phyloP scores from a whole-genome alignment of 2,329 filamentous ascomycete species.

The Blastomyces emzantsi region DNA sequence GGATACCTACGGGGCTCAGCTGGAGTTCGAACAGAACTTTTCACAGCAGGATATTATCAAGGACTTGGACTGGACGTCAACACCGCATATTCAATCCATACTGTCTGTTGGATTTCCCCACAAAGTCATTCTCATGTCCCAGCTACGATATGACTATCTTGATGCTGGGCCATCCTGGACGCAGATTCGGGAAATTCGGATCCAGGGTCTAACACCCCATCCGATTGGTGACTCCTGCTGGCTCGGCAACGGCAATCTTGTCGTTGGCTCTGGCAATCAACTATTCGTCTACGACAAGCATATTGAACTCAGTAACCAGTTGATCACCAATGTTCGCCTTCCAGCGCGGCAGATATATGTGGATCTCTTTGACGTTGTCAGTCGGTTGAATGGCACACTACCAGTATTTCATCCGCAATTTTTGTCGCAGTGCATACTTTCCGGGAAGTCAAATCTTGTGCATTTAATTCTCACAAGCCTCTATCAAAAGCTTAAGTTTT shows the following conservation, averaged over 20 bases:
- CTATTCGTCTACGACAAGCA: slow-evolving; percentile 73
- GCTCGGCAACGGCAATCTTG: slow-evolving; percentile 74
- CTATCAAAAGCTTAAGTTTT: slow-evolving; percentile 70
- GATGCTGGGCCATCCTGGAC: slow-evolving; percentile 87
- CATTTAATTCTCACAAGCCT: slow-evolving; percentile 64
- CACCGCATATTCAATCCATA: slow-evolving; percentile 79
- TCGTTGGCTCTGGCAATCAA: slow-evolving; percentile 85
- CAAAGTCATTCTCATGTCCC: slow-evolving; percentile 68
- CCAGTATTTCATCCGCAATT: slow-evolving; percentile 91
- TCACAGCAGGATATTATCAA: slow-evolving; percentile 64
- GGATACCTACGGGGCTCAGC: slow-evolving; percentile 71
- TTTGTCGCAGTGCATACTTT: slow-evolving; percentile 73
- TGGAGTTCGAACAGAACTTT: slow-evolving; percentile 73
- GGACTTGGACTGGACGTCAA: slow-evolving; percentile 90
- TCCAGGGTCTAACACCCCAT: slow-evolving; percentile 73
- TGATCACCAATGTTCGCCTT: slow-evolving; percentile 49
- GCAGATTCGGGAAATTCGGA: slow-evolving; percentile 70
- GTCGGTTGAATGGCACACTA: slow-evolving; percentile 74
- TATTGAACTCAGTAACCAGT: slow-evolving; percentile 55
- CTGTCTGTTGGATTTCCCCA: slow-evolving; percentile 89
- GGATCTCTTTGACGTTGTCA: slow-evolving; percentile 73
- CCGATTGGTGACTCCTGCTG: slow-evolving; percentile 90
- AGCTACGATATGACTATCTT: slow-evolving; percentile 86
- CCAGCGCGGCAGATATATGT: slow-evolving; percentile 43
- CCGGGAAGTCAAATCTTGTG: slow-evolving; percentile 64